Evolutionary conservation across 805 yeast genomes (phyloP).

Genomic region (Yarrowia hollandica): DNA sequence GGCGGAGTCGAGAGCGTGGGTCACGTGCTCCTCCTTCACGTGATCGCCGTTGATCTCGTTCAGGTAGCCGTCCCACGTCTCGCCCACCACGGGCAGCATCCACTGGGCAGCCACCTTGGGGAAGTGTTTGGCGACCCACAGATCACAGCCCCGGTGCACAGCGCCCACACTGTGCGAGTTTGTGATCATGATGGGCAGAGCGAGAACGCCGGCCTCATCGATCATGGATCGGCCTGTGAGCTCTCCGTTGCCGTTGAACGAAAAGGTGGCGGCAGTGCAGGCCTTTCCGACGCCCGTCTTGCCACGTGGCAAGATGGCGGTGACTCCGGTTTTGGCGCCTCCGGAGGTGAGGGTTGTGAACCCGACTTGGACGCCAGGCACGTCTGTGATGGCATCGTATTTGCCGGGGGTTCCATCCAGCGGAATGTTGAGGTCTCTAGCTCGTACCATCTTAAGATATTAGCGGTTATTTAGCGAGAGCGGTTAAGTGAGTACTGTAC

Average conservation of each 20-base stretch:
- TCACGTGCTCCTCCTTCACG: constrained; percentile 11
- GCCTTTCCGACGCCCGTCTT: constrained; percentile 8
- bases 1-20: not conserved
- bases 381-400: constrained; percentile 17
- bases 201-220: constrained; percentile 11
- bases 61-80: constrained; percentile 22
- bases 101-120: constrained; percentile 13
- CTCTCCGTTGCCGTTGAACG: constrained; percentile 20
- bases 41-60: constrained; percentile 22
- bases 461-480: too few relatives aligned
- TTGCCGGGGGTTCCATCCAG: not conserved
- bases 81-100: constrained; percentile 18
- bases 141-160: not conserved
- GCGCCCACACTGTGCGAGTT: constrained; percentile 5
- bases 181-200: constrained; percentile 2
- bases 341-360: not conserved
- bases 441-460: not conserved
- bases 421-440: not conserved
- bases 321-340: constrained; percentile 3
- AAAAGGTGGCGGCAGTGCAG: constrained; percentile 7
- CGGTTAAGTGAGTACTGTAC: too few relatives aligned
- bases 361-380: constrained; percentile 2
- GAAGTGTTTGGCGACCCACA: constrained; percentile 11
- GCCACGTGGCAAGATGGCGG: constrained; percentile 15
- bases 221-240: constrained; percentile 13